A percentile compares a stretch with the other conserved stretches of the same genome.
Conservation (phyloP, 768 basidiomycete genomes). For the Lentinula edodes region DNA sequence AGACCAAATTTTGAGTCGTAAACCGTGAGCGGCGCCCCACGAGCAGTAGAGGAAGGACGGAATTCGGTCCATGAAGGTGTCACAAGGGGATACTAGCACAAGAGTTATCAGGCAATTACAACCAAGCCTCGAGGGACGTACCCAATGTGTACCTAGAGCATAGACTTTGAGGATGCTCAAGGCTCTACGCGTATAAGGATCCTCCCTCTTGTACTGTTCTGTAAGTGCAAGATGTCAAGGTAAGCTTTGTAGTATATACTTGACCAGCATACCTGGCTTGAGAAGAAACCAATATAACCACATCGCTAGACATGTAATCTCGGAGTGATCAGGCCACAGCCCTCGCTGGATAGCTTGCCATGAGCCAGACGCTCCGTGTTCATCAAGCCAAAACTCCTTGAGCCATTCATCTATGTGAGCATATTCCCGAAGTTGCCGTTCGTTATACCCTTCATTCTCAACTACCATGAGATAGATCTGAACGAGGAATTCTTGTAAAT, state of each 20-base stretch:
- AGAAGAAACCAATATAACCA: constrained; percentile 79
- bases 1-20: constrained; percentile 48
- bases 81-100: constrained; percentile 54
- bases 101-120: background rate
- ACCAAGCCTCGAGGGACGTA: constrained; percentile 25
- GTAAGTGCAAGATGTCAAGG: background rate
- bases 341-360: constrained; percentile 33
- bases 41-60: constrained; percentile 25
- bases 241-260: background rate
- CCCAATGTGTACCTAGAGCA: constrained; percentile 63
- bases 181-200: constrained; percentile 37
- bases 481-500: constrained; percentile 48
- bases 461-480: constrained; percentile 73
- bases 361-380: constrained; percentile 50
- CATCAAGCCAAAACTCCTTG: constrained; percentile 59
- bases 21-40: constrained; percentile 18
- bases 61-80: constrained; percentile 56
- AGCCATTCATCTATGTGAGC: constrained; percentile 62
- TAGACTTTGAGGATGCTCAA: constrained; percentile 50
- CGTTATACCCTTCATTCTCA: constrained; percentile 76
- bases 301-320: constrained; percentile 56
- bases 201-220: constrained; percentile 45
- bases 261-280: constrained; percentile 42
- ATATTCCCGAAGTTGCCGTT: constrained; percentile 63
- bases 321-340: constrained; percentile 53